Evolutionary conservation across 805 yeast species (phyloP), one percentile per base, ranked within the genome.

Genomic region (Zygosaccharomyces bisporus): DNA sequence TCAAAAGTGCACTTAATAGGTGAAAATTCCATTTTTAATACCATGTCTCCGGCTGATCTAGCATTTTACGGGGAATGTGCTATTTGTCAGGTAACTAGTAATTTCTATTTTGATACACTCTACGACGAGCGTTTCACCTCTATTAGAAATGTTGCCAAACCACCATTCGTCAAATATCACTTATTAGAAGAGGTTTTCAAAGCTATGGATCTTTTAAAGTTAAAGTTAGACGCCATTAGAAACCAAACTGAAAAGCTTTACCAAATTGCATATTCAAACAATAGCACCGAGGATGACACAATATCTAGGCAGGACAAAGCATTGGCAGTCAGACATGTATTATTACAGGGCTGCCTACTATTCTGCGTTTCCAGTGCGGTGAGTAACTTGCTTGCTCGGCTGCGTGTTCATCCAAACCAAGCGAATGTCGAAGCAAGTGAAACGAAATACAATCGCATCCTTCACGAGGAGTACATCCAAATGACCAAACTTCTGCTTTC

Each of bases 101-200:
- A 55, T 6, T 62, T 57, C 39, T 55, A 49, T 29, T 19, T 42
- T 6, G 50, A 50, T 3, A 57, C 60, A 17, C 44, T 62, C 16
- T 59, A 50, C 41, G 49, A 49, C 38, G 61, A 58, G 32, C 53
- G 50, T 10, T 62, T 48, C 39, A 61, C 67, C 0, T 54, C 63
- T 1, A 56, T 63, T 6, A 53, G 50, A 41, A 56, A 60, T 30
- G 44, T 51, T 6, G 57, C 63, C 4, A 45, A 50, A 24, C 60
- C 63, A 4, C 50, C 53, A 6, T 24, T 42, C 12, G 31, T 57
- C 4, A 52, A 50, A 39, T 38, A 41, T 4, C 42, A 41, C 21
- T 39, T 62, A 5, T 43, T 54, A 24, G 37, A 33, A 7, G 63
- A 59, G 18, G 38, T 61, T 4, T 44, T 55, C 9, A 42, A 47